Conservation (phyloP, 352 stramenopile genomes). For the Pythium dissotocum region DNA sequence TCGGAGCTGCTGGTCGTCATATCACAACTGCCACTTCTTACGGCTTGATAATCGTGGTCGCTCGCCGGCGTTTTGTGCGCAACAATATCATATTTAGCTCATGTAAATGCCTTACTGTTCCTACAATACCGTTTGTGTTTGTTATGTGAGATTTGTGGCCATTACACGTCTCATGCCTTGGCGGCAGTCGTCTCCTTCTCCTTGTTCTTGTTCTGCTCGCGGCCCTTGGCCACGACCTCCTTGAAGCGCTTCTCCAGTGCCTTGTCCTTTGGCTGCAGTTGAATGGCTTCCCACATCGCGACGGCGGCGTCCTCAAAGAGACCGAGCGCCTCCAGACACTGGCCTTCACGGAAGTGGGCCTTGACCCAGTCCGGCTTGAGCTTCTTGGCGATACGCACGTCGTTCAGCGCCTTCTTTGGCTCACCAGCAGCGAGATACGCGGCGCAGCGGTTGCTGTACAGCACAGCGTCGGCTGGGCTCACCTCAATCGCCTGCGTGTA, state of each 20-base stretch:
- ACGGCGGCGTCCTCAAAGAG: slow-evolving; percentile 75
- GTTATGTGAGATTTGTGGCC: background rate
- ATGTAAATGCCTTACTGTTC: background rate
- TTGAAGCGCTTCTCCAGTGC: slow-evolving; percentile 83
- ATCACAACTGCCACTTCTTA: background rate
- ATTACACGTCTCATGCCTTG: slow-evolving; percentile 23
- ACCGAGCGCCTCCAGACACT: slow-evolving; percentile 75
- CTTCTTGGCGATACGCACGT: slow-evolving; percentile 81
- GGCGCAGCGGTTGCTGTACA: slow-evolving; percentile 86
- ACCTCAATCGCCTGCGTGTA: slow-evolving; percentile 72
- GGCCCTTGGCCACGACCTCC: slow-evolving; percentile 71
- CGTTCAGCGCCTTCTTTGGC: slow-evolving; percentile 66
- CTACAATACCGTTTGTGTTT: slow-evolving; percentile 1
- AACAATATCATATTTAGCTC: slow-evolving; percentile 6
- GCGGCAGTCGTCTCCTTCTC: slow-evolving; percentile 14
- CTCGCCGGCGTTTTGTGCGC: background rate
- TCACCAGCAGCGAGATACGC: slow-evolving; percentile 58
- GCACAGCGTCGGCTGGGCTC: slow-evolving; percentile 52
- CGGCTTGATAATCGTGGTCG: background rate
- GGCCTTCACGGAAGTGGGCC: slow-evolving; percentile 79
- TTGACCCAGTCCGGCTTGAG: slow-evolving; percentile 83
- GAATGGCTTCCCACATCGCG: slow-evolving; percentile 74
- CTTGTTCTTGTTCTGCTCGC: slow-evolving; percentile 53
- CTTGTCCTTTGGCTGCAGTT: slow-evolving; percentile 71
- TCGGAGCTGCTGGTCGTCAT: too few relatives aligned